Conservation (phyloP, 2,329 filamentous ascomycete genomes). For the Dactylellina drechsleri region DNA sequence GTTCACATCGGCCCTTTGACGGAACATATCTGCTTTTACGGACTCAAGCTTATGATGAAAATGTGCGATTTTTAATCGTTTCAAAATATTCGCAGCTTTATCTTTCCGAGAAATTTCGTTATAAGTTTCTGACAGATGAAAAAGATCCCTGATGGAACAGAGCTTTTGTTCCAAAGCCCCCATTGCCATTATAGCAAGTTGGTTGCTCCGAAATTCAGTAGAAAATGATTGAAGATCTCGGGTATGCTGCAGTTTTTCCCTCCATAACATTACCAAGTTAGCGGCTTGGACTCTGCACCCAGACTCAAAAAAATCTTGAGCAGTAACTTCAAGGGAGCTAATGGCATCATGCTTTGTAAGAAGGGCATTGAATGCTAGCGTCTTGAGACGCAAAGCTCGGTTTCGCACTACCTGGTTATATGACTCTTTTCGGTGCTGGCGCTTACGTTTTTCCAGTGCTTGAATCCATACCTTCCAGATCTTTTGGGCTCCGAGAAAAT, state of each 20-base stretch:
- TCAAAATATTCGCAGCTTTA: slow-evolving; percentile 31
- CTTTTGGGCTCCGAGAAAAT: slow-evolving; percentile 36
- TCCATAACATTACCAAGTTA: slow-evolving; percentile 32
- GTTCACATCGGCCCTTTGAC: slow-evolving; percentile 35
- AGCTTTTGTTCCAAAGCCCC: slow-evolving; percentile 27
- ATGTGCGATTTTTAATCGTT: slow-evolving; percentile 36
- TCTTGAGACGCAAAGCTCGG: slow-evolving; percentile 32
- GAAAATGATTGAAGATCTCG: slow-evolving; percentile 32
- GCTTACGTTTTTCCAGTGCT: slow-evolving; percentile 44
- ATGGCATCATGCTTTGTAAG: slow-evolving; percentile 26
- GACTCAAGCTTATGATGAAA: slow-evolving; percentile 44
- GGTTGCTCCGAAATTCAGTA: slow-evolving; percentile 22
- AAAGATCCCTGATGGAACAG: slow-evolving; percentile 32
- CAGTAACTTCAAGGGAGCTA: slow-evolving; percentile 18
- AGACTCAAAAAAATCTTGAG: slow-evolving; percentile 44
- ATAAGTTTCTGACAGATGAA: slow-evolving; percentile 51
- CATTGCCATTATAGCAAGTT: slow-evolving; percentile 20
- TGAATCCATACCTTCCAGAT: slow-evolving; percentile 31
- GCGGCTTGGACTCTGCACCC: slow-evolving; percentile 43
- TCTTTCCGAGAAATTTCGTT: slow-evolving; percentile 49
- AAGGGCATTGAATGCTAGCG: slow-evolving; percentile 28
- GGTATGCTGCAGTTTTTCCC: slow-evolving; percentile 2
- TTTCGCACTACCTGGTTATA: slow-evolving; percentile 41
- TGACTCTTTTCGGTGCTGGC: slow-evolving; percentile 46
- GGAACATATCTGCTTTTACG: slow-evolving; percentile 41